Conservation (phyloP, 352 stramenopile genomes). For the Globisporangium canariense region DNA sequence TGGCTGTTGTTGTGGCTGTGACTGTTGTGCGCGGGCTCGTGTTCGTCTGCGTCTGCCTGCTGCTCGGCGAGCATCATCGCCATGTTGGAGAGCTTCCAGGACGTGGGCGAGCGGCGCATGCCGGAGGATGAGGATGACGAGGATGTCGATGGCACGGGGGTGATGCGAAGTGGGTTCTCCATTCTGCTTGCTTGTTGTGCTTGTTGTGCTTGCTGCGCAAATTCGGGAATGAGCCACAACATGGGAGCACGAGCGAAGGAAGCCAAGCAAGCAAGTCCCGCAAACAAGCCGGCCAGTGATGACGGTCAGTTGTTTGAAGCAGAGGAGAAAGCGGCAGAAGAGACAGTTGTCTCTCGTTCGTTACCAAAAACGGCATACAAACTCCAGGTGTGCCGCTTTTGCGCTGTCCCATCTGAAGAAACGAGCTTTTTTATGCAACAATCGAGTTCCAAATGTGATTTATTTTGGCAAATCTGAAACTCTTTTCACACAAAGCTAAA, state of each 20-base stretch:
- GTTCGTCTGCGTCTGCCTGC: constrained; percentile 24
- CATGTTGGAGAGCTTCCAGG: constrained; percentile 40
- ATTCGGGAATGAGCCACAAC: constrained; percentile 15
- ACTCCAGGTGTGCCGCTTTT: not conserved
- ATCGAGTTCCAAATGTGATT: not conserved
- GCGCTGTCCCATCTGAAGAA: not conserved
- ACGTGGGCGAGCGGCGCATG: constrained; percentile 57
- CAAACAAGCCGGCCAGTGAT: not conserved
- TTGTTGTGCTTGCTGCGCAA: constrained; percentile 6
- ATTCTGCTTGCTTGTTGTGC: constrained; percentile 17
- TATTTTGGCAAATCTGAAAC: not conserved
- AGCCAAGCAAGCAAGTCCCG: constrained; percentile 2
- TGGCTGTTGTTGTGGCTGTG: no score
- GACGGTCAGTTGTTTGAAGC: constrained; percentile 8
- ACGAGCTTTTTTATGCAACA: constrained; percentile 10
- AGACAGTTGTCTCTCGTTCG: constrained; percentile 2
- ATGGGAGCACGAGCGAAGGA: not conserved
- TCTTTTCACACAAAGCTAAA: no score
- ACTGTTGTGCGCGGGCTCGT: not conserved
- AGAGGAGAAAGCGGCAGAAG: constrained; percentile 10
- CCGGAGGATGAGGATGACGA: constrained; percentile 13
- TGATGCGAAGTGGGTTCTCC: constrained; percentile 33
- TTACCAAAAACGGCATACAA: not conserved
- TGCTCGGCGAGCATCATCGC: constrained; percentile 53
- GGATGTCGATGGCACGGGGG: constrained; percentile 25